Base-by-base conservation (phyloP, 2,329 filamentous ascomycete genomes). In the Epichloe amarillans region DNA sequence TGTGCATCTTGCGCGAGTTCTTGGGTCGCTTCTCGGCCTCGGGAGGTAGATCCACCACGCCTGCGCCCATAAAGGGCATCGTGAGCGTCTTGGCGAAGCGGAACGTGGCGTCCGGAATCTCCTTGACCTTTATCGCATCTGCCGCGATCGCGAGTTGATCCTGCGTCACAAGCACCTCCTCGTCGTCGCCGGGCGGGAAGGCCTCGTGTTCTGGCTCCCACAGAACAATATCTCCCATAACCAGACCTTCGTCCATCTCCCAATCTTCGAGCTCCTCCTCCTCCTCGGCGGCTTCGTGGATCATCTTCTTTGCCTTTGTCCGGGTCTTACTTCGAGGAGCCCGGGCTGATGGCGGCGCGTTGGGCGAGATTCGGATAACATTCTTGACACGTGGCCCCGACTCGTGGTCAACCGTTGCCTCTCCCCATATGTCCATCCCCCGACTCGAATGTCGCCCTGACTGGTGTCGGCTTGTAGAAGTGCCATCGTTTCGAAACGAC, bases 1-100 rank as follows among this genome's bases (percentile, higher is more conserved):
- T 93, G 63, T 96, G 89, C 88, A 96, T 97, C 70, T 86, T 90
- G 55, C 91, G 79, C 37, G 86, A 86, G 67, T 96, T 97, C 75
- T 97, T 97, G 46, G 84, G 80, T 58, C 83, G 81, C 73, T 98
- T 98, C 62, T 86, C 80, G 35, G 86, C 82, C 2, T 85, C 84
- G 0, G 88, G 83, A 5, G 88, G 87, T 47, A 98, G 72, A 60
- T 97, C 91, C 38, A 98, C 86, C 49, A 97, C 78, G 15, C 93
- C 93, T 10, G 86, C 84, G 36, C 89, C 90, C 66, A 97, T 88
- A 66, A 95, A 97, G 0, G 85, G 82, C 54, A 86, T 73, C 30
- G 82, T 87, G 52, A 94, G 77, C 54, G 91, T 85, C 71, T 96
- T 97, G 36, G 87, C 86, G 63, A 95, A 97, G 51, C 80, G 79